Conservation (phyloP, 768 basidiomycete species). For the Boletus sensibilis region DNA sequence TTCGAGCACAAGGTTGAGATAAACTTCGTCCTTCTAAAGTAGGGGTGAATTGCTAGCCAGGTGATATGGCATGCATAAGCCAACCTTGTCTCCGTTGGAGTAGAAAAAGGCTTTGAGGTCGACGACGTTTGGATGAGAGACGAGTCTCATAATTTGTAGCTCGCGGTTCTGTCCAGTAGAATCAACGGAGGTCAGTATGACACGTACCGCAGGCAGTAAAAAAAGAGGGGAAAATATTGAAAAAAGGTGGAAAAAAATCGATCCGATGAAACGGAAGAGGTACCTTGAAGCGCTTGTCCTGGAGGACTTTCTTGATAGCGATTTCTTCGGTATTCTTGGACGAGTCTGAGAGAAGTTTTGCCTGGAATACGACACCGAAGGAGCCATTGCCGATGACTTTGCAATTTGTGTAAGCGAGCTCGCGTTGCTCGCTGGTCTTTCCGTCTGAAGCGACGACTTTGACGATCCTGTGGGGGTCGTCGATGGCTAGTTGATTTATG, state of each 20-base stretch:
- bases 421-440: slow-evolving; percentile 83
- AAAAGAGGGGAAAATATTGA: not conserved
- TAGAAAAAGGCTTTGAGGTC: slow-evolving; percentile 99
- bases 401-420: slow-evolving; percentile 94
- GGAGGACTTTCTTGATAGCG: slow-evolving; percentile 99
- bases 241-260: slow-evolving; percentile 4
- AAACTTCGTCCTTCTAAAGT: slow-evolving; percentile 95
- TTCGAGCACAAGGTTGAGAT: slow-evolving; percentile 98
- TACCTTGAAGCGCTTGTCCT: slow-evolving; percentile 99
- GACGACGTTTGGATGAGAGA: slow-evolving; percentile 96
- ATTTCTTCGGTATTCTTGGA: slow-evolving; percentile 77
- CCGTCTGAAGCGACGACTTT: slow-evolving; percentile 95
- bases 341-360: slow-evolving; percentile 70
- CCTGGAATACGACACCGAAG: slow-evolving; percentile 98
- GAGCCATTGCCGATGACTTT: slow-evolving; percentile 99
- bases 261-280: slow-evolving; percentile 24
- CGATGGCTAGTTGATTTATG: slow-evolving; percentile 57
- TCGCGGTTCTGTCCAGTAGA: slow-evolving; percentile 80
- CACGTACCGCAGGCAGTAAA: not conserved
- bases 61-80: slow-evolving; percentile 20
- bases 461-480: slow-evolving; percentile 96
- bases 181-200: slow-evolving; percentile 15
- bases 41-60: slow-evolving; percentile 5
- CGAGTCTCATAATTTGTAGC: slow-evolving; percentile 97
- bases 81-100: slow-evolving; percentile 97